phyloP scores from a whole-genome alignment of 2,329 filamentous ascomycete genomes.

The Acarospora socialis region DNA sequence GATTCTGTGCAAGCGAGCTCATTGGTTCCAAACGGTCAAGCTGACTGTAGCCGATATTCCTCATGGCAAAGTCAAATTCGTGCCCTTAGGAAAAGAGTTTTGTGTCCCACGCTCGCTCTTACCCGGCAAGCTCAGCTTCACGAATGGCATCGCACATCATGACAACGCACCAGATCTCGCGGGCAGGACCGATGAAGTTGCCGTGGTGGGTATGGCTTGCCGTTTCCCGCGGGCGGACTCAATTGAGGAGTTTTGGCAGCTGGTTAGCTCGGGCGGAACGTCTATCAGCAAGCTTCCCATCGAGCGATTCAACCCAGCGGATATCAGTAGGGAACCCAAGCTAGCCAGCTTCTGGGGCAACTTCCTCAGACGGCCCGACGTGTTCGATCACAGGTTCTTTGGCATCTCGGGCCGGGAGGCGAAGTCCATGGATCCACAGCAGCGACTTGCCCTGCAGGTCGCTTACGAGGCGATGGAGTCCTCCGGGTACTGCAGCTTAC shows the following conservation, averaged over 20 bases:
- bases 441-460: constrained; percentile 9
- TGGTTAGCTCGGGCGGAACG: constrained; percentile 3
- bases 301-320: too few relatives aligned
- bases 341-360: constrained; percentile 9
- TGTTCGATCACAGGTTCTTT: constrained; percentile 13
- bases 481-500: constrained; percentile 6
- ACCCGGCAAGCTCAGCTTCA: neutral
- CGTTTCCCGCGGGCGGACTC: constrained; percentile 6
- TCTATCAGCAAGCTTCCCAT: too few relatives aligned
- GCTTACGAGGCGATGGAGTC: constrained; percentile 12
- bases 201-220: constrained; percentile 10
- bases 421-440: constrained; percentile 10
- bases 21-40: constrained; percentile 6
- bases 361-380: constrained; percentile 9
- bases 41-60: too few relatives aligned
- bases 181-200: constrained; percentile 6
- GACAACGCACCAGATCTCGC: too few relatives aligned
- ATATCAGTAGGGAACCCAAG: too few relatives aligned
- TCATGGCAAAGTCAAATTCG: constrained; percentile 1
- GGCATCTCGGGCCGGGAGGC: constrained; percentile 5
- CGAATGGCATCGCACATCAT: too few relatives aligned
- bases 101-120: constrained; percentile 4
- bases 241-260: constrained; percentile 5
- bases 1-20: constrained; percentile 4
- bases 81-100: constrained; percentile 1